Evolutionary conservation across 2,329 filamentous ascomycete genomes (phyloP).

Genomic region (Penicillium sp.): DNA sequence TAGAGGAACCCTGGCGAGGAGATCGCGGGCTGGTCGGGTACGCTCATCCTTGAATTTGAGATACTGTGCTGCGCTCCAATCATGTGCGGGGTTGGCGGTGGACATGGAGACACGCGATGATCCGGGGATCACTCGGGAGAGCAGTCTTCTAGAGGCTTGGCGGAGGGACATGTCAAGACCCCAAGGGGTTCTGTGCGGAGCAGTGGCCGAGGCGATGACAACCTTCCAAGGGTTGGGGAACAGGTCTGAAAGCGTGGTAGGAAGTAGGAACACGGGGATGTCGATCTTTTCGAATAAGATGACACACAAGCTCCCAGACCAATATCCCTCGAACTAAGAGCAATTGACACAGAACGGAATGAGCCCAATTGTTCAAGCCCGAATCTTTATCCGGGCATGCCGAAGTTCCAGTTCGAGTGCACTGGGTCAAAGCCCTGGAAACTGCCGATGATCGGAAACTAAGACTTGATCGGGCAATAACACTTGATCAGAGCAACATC

Average conservation of each 20-base stretch:
- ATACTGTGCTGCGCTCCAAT: constrained; percentile 60
- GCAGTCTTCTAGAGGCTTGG: constrained; percentile 4
- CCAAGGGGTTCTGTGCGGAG: not conserved
- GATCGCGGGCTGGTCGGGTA: constrained; percentile 54
- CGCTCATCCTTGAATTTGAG: constrained; percentile 56
- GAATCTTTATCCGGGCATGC: no score
- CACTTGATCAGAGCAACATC: not conserved
- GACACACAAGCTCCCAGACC: no score
- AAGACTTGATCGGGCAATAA: not conserved
- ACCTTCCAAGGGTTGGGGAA: no score
- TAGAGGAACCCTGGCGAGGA: constrained; percentile 51
- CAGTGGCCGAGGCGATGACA: no score
- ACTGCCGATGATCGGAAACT: constrained; percentile 13
- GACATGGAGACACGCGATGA: constrained; percentile 12
- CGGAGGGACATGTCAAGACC: constrained; percentile 4
- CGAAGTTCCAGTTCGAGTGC: no score
- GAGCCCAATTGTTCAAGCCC: no score
- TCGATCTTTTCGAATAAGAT: no score
- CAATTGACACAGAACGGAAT: no score
- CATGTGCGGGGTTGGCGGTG: constrained; percentile 18
- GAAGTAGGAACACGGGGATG: no score
- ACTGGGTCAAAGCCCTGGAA: not conserved
- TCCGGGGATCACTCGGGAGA: constrained; percentile 5
- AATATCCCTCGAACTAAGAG: no score
- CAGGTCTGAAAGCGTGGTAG: no score